Conservation (phyloP, 2,329 filamentous ascomycete genomes). For the Rhinocladiella similis region DNA sequence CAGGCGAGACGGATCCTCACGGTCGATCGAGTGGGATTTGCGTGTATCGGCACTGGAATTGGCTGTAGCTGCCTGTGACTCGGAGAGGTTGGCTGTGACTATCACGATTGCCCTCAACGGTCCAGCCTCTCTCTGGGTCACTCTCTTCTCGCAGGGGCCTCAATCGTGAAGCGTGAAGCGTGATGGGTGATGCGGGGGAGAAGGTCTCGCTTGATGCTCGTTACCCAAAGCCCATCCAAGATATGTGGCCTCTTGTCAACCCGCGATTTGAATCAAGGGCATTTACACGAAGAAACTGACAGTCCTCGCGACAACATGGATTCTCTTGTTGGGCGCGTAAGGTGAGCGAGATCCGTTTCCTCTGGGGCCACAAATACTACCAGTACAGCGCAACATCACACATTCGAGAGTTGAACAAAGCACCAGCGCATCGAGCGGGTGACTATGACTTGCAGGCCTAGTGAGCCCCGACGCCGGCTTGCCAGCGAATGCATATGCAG, state of each 20-base stretch:
- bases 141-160: neutral
- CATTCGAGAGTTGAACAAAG: conserved; percentile 7
- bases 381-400: conserved; percentile 13
- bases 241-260: neutral
- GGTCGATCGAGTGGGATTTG: neutral
- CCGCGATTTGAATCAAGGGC: neutral
- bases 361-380: conserved; percentile 1
- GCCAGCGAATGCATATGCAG: conserved; percentile 28
- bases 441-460: conserved; percentile 28
- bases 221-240: neutral
- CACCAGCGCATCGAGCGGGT: conserved; percentile 14
- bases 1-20: neutral
- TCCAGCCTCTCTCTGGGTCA: too few relatives aligned
- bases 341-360: neutral
- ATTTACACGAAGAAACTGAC: neutral
- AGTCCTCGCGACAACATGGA: neutral
- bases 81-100: neutral
- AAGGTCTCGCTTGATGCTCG: neutral
- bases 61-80: neutral
- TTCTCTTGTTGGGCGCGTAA: neutral
- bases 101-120: neutral
- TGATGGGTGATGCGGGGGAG: neutral
- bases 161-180: neutral
- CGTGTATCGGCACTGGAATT: neutral
- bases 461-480: conserved; percentile 19